A percentile compares a stretch with the other conserved stretches of the same genome.
These are phyloP conservation scores for Volutella citrinella DNA, from an alignment of 2,329 filamentous ascomycete genomes.

Conservation along the genomic window DNA sequence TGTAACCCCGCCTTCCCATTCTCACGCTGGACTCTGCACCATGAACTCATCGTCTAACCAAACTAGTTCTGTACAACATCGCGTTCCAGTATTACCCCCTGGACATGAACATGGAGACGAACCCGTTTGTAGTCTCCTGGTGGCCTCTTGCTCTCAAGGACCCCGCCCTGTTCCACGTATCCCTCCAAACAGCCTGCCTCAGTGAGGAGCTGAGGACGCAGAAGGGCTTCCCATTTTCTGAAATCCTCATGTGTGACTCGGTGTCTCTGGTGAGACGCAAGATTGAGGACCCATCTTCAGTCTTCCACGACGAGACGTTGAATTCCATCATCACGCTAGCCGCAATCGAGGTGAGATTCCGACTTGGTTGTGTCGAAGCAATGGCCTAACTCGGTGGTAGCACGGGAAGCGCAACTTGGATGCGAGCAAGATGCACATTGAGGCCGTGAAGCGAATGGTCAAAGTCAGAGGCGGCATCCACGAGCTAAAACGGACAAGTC, in stretches of 20 bases:
- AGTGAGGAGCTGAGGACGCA: slow-evolving; percentile 51
- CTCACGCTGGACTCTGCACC: not conserved
- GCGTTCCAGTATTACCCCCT: slow-evolving; percentile 60
- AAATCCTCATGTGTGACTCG: slow-evolving; percentile 56
- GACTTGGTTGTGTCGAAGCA: too few relatives aligned
- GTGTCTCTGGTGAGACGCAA: slow-evolving; percentile 50
- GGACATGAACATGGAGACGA: slow-evolving; percentile 49
- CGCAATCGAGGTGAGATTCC: slow-evolving; percentile 54
- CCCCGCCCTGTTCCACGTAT: slow-evolving; percentile 56
- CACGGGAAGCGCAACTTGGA: slow-evolving; percentile 51
- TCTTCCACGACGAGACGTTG: slow-evolving; percentile 53
- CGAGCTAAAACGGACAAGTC: slow-evolving; percentile 44
- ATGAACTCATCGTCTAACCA: slow-evolving; percentile 20
- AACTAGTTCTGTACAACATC: slow-evolving; percentile 52
- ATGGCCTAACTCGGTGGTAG: too few relatives aligned
- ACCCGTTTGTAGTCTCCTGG: slow-evolving; percentile 58
- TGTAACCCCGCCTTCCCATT: slow-evolving; percentile 39
- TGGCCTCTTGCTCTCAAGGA: slow-evolving; percentile 56
- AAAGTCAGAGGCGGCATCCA: slow-evolving; percentile 49
- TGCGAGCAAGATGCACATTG: slow-evolving; percentile 45
- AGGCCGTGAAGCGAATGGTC: slow-evolving; percentile 48
- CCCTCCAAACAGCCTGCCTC: slow-evolving; percentile 55
- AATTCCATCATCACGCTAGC: slow-evolving; percentile 56
- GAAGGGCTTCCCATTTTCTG: slow-evolving; percentile 51
- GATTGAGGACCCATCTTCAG: slow-evolving; percentile 42